Percentiles rank a stretch among this genome's conserved stretches.
Conservation (phyloP, 169 alveolate species). For the Cryptosporidium meleagridis region DNA sequence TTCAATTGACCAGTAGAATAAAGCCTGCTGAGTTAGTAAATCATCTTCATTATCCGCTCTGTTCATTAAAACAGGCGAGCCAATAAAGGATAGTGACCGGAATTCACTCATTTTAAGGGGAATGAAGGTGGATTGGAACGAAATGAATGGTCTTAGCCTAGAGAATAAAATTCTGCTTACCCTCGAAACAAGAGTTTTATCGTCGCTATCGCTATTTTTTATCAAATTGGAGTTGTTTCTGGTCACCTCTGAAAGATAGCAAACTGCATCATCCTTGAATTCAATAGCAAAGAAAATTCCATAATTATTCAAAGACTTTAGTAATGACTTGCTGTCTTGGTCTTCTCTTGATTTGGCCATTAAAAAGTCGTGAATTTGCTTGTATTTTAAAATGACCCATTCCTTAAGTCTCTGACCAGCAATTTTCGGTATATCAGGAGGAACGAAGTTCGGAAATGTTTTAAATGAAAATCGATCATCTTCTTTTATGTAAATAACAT, state of each 20-base stretch:
- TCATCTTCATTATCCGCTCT: slow-evolving; percentile 39
- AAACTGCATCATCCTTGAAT: slow-evolving; percentile 63
- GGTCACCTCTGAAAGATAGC: slow-evolving; percentile 46
- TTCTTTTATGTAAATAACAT: slow-evolving; percentile 24
- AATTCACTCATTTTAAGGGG: slow-evolving; percentile 40
- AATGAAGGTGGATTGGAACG: slow-evolving; percentile 32
- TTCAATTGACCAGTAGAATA: slow-evolving; percentile 59
- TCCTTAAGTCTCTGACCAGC: slow-evolving; percentile 56
- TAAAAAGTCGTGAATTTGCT: slow-evolving; percentile 41
- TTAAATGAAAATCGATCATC: slow-evolving; percentile 41
- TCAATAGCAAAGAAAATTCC: slow-evolving; percentile 67
- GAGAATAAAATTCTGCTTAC: slow-evolving; percentile 52
- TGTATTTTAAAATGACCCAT: slow-evolving; percentile 40
- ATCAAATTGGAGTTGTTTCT: background rate
- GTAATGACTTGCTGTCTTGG: background rate
- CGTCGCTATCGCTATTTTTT: background rate
- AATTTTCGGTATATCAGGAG: slow-evolving; percentile 66
- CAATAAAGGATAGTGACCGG: slow-evolving; percentile 65
- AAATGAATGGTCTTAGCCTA: slow-evolving; percentile 59
- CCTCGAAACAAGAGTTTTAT: slow-evolving; percentile 24
- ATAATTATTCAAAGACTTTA: slow-evolving; percentile 24
- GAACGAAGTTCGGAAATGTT: slow-evolving; percentile 33
- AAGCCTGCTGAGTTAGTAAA: slow-evolving; percentile 39
- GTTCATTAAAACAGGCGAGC: slow-evolving; percentile 41
- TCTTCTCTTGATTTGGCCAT: background rate